Conservation (phyloP, 2,329 filamentous ascomycete genomes). For the Pseudogymnoascus sp. region DNA sequence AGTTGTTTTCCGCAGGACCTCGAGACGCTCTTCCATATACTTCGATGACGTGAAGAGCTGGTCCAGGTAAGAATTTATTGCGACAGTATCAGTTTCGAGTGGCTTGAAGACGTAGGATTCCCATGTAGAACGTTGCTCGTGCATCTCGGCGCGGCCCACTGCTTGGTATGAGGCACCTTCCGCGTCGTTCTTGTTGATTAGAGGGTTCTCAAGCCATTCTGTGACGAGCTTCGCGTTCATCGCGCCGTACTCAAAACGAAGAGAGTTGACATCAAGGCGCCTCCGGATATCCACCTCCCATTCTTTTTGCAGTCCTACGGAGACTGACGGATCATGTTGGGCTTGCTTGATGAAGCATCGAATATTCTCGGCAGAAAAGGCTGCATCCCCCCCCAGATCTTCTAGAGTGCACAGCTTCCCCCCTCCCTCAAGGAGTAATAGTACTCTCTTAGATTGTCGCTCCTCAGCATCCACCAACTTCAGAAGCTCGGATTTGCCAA, state of each 20-base stretch:
- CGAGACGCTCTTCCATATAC: conserved; percentile 35
- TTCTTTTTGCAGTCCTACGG: conserved; percentile 36
- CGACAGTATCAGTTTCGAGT: conserved; percentile 36
- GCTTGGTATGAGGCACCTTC: conserved; percentile 34
- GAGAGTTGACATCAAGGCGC: conserved; percentile 40
- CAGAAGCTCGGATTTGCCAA: conserved; percentile 38
- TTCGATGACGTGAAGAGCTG: conserved; percentile 40
- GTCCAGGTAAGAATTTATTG: conserved; percentile 44
- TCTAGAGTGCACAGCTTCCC: conserved; percentile 30
- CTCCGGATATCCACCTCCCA: conserved; percentile 42
- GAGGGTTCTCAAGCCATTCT: conserved; percentile 39
- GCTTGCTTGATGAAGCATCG: conserved; percentile 46
- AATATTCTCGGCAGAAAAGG: conserved; percentile 35
- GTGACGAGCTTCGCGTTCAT: conserved; percentile 49
- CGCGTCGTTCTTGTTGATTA: conserved; percentile 23
- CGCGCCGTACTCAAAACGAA: conserved; percentile 47
- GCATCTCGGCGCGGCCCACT: conserved; percentile 47
- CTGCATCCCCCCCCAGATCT: conserved; percentile 20
- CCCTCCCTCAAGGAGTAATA: conserved; percentile 31
- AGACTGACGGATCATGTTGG: conserved; percentile 45
- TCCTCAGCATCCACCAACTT: conserved; percentile 25
- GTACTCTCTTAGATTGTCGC: conserved; percentile 29
- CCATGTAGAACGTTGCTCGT: conserved; percentile 47
- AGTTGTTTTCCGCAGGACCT: conserved; percentile 34
- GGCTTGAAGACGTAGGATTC: conserved; percentile 47